A percentile compares a stretch with the other conserved stretches of the same genome.
Conservation (phyloP, 208 protist genomes). For the Entamoeba histolytica region DNA sequence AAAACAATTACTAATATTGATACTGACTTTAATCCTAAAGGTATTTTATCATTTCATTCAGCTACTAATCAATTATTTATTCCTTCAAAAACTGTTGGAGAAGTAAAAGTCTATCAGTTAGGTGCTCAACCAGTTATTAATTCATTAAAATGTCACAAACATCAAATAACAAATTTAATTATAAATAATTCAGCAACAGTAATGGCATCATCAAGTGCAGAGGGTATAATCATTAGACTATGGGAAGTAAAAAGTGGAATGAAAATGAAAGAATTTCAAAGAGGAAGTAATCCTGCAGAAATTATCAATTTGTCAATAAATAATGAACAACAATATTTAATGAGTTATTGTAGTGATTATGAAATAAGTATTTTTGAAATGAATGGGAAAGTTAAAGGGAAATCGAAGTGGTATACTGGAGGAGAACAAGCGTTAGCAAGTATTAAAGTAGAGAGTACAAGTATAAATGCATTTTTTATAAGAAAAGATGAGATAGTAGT, state of each 20-base stretch:
- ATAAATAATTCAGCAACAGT: neutral
- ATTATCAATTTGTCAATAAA: neutral
- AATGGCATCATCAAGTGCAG: neutral
- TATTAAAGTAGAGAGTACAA: neutral
- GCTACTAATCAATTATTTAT: neutral
- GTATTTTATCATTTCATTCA: neutral
- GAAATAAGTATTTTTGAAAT: neutral
- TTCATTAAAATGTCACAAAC: neutral
- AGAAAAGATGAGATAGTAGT: neutral
- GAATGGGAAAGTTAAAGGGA: neutral
- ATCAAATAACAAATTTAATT: neutral
- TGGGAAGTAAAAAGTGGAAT: neutral
- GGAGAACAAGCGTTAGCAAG: neutral
- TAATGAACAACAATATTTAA: neutral
- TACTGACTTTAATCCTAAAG: neutral
- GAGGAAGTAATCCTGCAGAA: neutral
- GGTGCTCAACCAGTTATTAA: neutral
- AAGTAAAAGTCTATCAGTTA: neutral
- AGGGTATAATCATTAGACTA: neutral
- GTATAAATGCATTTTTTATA: neutral
- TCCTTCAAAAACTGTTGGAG: neutral
- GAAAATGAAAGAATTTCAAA: neutral
- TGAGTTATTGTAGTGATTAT: neutral
- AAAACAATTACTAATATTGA: neutral
- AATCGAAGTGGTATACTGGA: neutral